phyloP scores from a whole-genome alignment of 1,284 basidiomycete genomes.

The Chiua sp. region DNA sequence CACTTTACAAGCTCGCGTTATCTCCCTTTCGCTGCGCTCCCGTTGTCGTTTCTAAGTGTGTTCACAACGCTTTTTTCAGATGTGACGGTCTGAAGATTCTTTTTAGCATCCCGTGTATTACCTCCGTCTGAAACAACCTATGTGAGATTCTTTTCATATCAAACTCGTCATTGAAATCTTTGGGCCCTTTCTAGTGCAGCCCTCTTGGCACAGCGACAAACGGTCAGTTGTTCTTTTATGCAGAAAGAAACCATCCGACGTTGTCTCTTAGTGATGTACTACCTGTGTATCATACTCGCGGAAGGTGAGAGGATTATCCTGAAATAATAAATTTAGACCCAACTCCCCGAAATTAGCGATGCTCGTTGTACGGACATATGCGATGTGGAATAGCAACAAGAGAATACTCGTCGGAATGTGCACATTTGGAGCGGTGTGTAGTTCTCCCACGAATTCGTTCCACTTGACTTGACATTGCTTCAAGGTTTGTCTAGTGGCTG shows the following conservation, averaged over 20 bases:
- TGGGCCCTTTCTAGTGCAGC: conserved; percentile 14
- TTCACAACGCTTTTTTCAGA: background rate
- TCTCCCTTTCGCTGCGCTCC: conserved; percentile 27
- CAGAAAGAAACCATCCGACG: background rate
- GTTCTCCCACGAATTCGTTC: background rate
- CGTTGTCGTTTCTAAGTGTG: conserved; percentile 22
- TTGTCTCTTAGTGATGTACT: conserved; percentile 18
- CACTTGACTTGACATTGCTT: background rate
- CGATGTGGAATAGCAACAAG: conserved; percentile 23
- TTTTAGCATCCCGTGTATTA: conserved; percentile 10
- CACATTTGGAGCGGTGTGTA: conserved; percentile 16
- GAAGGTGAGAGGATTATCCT: conserved; percentile 17
- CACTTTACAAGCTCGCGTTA: conserved; percentile 28
- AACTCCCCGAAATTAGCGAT: conserved; percentile 15
- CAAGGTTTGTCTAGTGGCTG: conserved; percentile 11
- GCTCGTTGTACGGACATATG: conserved; percentile 30
- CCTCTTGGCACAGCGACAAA: conserved; percentile 14
- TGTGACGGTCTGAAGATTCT: no score
- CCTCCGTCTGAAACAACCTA: no score
- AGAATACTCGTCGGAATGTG: conserved; percentile 23
- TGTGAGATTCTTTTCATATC: no score
- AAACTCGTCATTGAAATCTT: background rate
- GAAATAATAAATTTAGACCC: background rate
- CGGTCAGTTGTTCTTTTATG: background rate
- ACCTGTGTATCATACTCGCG: conserved; percentile 21